Base-by-base conservation (phyloP, 176 grass and related monocot genomes). In the Phragmites australis region DNA sequence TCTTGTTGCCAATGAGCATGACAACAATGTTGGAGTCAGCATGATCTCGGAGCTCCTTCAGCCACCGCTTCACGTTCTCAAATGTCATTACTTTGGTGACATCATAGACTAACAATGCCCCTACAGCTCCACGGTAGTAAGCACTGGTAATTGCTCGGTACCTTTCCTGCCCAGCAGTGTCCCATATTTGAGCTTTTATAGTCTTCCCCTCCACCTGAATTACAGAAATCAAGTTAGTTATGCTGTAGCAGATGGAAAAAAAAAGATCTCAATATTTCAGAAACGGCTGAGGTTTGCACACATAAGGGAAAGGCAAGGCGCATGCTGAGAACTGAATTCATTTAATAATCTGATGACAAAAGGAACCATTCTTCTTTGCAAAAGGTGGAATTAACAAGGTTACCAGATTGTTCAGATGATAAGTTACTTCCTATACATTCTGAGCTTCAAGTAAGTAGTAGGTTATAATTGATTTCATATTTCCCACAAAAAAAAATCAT, bases 1-100 rank as follows among this genome's bases (percentile, higher is more conserved):
- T 82, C 86, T 88, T 88, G 66, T 88, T 88, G 27, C 86, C 86
- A 48, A 88, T 72, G 50, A 88, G 86, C 86, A 88, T 88, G n/a
- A 88, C 71, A 22, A 69, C 42, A 0, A 88, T 88, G 75, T 88
- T 83, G 2, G 86, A 63, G 40, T 83, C 81, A 5, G 74, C 75
- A 68, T 88, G 86, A 47, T 88, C 86, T 4, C 75, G 58, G 17
- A 88, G 86, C 57, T 88, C 86, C 75, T 83, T 88, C 17, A 83
- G 67, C 86, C 81, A 88, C 57, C 86, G 60, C 32, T 82, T 83
- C 18, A 83, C 60, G 40, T 88, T 88, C 75, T 84, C 86, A 57
- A 88, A 88, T 19, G 86, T 79, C 51, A 77, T 62, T 32, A 15
- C 42, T 56, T 26, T 82, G 52, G 74, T 83, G 2, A 88, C 81